Base-by-base conservation (phyloP, 2,329 filamentous ascomycete species). In the Metarhizium robertsii region DNA sequence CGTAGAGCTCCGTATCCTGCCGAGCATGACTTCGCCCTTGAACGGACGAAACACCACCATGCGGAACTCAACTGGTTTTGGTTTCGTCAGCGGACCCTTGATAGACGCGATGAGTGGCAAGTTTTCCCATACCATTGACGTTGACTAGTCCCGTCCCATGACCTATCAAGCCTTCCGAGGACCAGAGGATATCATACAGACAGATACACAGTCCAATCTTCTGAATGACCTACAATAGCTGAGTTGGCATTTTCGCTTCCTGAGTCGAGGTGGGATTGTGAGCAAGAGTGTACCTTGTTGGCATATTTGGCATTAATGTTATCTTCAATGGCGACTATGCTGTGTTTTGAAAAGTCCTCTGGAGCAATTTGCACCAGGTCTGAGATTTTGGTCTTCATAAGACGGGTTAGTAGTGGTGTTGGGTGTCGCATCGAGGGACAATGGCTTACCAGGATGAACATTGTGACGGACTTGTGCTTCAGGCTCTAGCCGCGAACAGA, bases 261-360 rank as follows among this genome's bases (percentile, higher is more conserved):
- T 16, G 6, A 20, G n/a, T 56, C 42, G 4, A 45, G 53, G 13
- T 34, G 1, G 50, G 13, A 14, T 20, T 1, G 2, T 20, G 45
- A 13, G 11, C 18, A 30, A 25, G 4, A 2, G 50, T 62, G 47
- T 54, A 90, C 87, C 73, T 92, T 94, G 74, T 99, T 96, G 57
- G 92, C 85, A 71, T 96, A 99, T 73, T 99, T 99, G 60, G 85
- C 80, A 69, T 99, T 97, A 74, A 99, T 94, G 65, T 94, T 94
- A 74, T 99, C 92, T 72, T 96, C 91, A 60, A 99, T 90, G 1
- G 91, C 90, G 60, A 91, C 81, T 36, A 84, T 81, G 66, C 89
- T 95, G 58, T 84, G 79, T 71, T 94, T 94, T 58, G 85, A 81
- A 67, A 97, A 96, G 68, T 96, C 89, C 65, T 90, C 83, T 1